These are phyloP conservation scores for Xanthoconium separans DNA, from an alignment of 1,284 basidiomycete genomes.

Conservation along the genomic window DNA sequence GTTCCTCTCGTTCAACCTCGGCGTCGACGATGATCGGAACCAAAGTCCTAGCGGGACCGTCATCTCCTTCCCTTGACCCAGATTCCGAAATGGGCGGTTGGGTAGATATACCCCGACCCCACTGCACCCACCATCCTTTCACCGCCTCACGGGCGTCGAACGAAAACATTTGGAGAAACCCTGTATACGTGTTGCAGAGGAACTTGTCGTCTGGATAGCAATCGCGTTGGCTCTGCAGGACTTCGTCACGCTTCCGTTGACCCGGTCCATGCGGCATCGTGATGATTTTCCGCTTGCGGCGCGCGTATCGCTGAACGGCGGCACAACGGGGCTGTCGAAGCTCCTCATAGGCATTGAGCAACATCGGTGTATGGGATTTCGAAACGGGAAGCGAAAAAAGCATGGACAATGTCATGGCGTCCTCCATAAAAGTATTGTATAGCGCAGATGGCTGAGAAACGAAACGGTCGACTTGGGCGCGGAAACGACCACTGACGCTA, in stretches of 20 bases:
- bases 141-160: slow-evolving; percentile 37
- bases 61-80: slow-evolving; percentile 41
- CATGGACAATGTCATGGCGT: slow-evolving; percentile 49
- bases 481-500: background rate
- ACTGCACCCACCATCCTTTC: no score
- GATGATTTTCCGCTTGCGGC: no score
- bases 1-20: slow-evolving; percentile 10
- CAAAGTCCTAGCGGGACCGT: slow-evolving; percentile 37
- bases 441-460: slow-evolving; percentile 37
- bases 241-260: no score
- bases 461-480: background rate
- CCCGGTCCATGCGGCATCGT: no score
- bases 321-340: slow-evolving; percentile 36
- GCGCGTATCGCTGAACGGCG: slow-evolving; percentile 23
- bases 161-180: no score
- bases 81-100: slow-evolving; percentile 39
- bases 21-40: slow-evolving; percentile 11
- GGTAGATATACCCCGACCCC: slow-evolving; percentile 21
- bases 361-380: slow-evolving; percentile 39
- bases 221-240: no score
- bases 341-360: slow-evolving; percentile 51
- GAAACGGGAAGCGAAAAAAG: slow-evolving; percentile 45
- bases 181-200: no score
- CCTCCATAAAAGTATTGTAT: slow-evolving; percentile 47
- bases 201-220: slow-evolving; percentile 12